Evolutionary conservation across 495 filamentous ascomycete genomes (phyloP).

Genomic region (Terfezia boudieri): DNA sequence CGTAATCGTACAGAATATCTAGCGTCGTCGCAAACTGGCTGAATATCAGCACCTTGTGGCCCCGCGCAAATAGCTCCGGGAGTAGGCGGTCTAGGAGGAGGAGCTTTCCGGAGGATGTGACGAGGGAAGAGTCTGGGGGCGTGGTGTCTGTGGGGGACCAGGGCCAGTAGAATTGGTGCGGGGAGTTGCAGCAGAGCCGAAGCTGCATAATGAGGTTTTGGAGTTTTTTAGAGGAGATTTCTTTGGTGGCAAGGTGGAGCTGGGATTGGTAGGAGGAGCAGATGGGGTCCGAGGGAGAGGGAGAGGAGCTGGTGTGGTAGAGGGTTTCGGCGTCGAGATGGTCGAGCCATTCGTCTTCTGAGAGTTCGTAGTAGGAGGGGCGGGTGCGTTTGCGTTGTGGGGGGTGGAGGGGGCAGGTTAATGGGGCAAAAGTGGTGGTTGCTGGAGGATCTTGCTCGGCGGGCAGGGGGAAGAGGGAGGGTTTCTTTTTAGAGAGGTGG

Average conservation of each 20-base stretch:
- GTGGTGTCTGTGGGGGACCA: constrained; percentile 33
- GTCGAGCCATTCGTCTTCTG: constrained; percentile 1
- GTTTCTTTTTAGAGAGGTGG: not conserved
- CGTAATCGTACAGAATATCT: constrained; percentile 78
- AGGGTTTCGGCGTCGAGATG: not conserved
- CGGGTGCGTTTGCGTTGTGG: not conserved
- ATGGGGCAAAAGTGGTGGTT: not conserved
- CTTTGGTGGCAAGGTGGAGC: constrained; percentile 30
- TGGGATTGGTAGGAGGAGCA: too few relatives aligned
- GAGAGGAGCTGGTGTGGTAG: not conserved
- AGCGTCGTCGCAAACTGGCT: constrained; percentile 89
- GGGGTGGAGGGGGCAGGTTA: too few relatives aligned
- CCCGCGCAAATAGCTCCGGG: constrained; percentile 45
- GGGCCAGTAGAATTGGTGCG: constrained; percentile 93
- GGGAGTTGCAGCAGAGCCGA: constrained; percentile 73
- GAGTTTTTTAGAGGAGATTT: constrained; percentile 77
- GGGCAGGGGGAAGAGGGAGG: too few relatives aligned
- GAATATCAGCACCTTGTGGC: constrained; percentile 87
- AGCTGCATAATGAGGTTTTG: constrained; percentile 90
- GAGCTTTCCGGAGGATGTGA: constrained; percentile 86
- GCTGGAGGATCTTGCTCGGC: constrained; percentile 5
- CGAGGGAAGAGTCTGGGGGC: constrained; percentile 29
- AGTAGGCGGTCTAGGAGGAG: constrained; percentile 73
- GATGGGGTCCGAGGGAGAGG: not conserved
- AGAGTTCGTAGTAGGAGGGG: not conserved